These are phyloP conservation scores for Crassisporium funariophilum DNA, from an alignment of 768 basidiomycete genomes.

Conservation along the genomic window DNA sequence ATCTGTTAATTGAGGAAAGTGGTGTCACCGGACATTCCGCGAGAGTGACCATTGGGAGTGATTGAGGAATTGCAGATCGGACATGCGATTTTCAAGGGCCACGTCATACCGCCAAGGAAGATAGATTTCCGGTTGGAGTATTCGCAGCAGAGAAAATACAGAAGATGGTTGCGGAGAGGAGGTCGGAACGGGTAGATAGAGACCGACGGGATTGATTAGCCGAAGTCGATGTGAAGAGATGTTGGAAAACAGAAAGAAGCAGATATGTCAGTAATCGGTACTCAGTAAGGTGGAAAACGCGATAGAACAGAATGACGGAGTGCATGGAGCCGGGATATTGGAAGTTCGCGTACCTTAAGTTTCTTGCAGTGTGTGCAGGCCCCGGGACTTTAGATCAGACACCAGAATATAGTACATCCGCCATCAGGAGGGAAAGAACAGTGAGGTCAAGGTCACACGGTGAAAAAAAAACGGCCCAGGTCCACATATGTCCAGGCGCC, in stretches of 20 bases:
- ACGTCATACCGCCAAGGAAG: too few relatives aligned
- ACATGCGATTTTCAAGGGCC: conserved; percentile 1
- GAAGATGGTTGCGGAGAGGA: neutral
- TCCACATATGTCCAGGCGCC: neutral
- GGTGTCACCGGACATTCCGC: neutral
- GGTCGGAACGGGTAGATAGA: neutral
- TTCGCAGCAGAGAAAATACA: too few relatives aligned
- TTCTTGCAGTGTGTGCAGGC: conserved; percentile 88
- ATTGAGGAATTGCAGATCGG: conserved; percentile 9
- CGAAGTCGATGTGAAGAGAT: conserved; percentile 14
- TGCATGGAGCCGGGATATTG: conserved; percentile 5
- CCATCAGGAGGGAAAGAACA: conserved; percentile 6
- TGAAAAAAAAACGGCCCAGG: neutral
- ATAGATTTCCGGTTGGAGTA: too few relatives aligned
- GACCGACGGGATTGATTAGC: conserved; percentile 10
- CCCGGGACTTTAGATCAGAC: conserved; percentile 55
- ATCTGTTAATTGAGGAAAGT: conserved; percentile 50
- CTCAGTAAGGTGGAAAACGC: conserved; percentile 5
- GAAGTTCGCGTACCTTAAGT: conserved; percentile 64
- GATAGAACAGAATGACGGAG: conserved; percentile 10
- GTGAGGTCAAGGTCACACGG: conserved; percentile 6
- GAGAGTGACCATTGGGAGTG: neutral
- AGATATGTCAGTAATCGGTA: conserved; percentile 14
- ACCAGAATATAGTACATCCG: neutral
- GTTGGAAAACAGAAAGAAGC: conserved; percentile 11